These are phyloP conservation scores for Malassezia dermatis DNA, from an alignment of 1,284 basidiomycete genomes.

Conservation along the genomic window DNA sequence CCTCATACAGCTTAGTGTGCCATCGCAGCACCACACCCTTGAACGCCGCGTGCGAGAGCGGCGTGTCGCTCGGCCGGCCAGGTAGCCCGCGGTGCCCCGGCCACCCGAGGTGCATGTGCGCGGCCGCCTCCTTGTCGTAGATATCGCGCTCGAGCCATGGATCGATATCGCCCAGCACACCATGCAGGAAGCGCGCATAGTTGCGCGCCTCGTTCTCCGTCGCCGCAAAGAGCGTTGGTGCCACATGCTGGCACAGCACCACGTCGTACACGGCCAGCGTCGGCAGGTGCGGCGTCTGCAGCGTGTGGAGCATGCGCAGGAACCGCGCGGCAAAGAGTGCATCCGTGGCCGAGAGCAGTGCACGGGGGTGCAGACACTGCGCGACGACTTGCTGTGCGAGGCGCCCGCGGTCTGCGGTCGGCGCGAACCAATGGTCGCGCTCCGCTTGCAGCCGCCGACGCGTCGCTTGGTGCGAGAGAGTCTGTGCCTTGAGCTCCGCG, in stretches of 20 bases:
- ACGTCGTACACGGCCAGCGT: conserved; percentile 76
- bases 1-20: conserved; percentile 59
- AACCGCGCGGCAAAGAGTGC: conserved; percentile 88
- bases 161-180: conserved; percentile 59
- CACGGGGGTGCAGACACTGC: conserved; percentile 83
- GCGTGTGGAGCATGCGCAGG: conserved; percentile 71
- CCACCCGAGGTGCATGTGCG: conserved; percentile 41
- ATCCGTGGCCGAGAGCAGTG: conserved; percentile 84
- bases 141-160: conserved; percentile 22
- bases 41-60: conserved; percentile 63
- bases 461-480: conserved; percentile 60
- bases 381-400: conserved; percentile 57
- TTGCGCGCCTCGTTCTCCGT: conserved; percentile 93
- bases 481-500: conserved; percentile 65
- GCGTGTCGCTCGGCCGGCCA: conserved; percentile 42
- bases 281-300: conserved; percentile 76
- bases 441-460: conserved; percentile 67
- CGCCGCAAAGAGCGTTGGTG: conserved; percentile 75
- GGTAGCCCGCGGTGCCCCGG: conserved; percentile 8
- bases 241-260: conserved; percentile 52
- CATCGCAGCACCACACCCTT: conserved; percentile 66
- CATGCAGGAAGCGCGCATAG: conserved; percentile 67
- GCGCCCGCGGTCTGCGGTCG: conserved; percentile 19
- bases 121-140: conserved; percentile 39
- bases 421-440: conserved; percentile 73